Evolutionary conservation across 129 eudicot species (phyloP), one percentile per base, ranked within the genome.

Genomic region (Cynara cardunculus): DNA sequence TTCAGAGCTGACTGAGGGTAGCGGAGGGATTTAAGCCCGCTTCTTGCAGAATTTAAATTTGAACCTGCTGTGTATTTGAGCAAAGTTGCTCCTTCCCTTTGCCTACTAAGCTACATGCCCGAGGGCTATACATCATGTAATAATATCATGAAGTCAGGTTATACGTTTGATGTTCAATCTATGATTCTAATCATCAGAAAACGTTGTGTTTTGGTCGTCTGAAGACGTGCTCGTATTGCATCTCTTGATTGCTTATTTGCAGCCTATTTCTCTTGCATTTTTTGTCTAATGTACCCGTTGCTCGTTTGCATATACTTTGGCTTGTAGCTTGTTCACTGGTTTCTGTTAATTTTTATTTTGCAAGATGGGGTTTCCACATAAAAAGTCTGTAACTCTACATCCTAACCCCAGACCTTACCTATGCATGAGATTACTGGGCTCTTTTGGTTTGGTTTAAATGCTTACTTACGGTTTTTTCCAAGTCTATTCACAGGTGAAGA

Each of bases 401-500:
- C 62, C 21, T 49, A 49, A 5, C 64, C 64, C 64, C 2, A 7
- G 22, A 56, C 24, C 24, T 10, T 18, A 56, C 9, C 53, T 41
- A 56, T 56, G 24, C 24, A 56, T n/a, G 65, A 56, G 24, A 56
- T 56, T 56, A 56, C n/a, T 56, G 65, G 65, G 65, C 5, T 56
- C 65, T 56, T 56, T 56, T 56, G 65, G 65, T 56, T 56, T 56
- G 24, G 65, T 56, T 56, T 56, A 19, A 56, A 56, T 56, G 25
- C 65, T 56, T 56, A 18, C 24, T 56, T 18, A 56, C 24, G 16
- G 24, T 44, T 56, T 64, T 5, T 13, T n/a, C 27, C 85, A 88
- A 90, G 68, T 62, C 72, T 46, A 56, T 19, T 49, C 77, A 5
- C 86, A 85, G 21, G 86, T 30, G 75, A 87, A 87, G 84, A 77